These are phyloP conservation scores for Aethionema arabicum DNA, from an alignment of 345 rosid species.

Conservation along the genomic window DNA sequence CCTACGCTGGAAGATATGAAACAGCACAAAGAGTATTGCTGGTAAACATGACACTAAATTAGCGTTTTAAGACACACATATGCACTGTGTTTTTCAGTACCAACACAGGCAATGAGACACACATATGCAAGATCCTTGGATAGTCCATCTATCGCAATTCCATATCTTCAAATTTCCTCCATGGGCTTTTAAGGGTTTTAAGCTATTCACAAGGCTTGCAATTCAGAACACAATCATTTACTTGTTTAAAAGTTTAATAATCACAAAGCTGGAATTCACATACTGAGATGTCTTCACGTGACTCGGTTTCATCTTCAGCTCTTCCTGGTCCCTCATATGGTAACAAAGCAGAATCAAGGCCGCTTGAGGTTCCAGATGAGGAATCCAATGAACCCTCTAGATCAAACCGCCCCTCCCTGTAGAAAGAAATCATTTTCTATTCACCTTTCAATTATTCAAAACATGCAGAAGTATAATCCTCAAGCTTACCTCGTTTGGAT, in stretches of 20 bases:
- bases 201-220: conserved; percentile 7
- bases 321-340: conserved; percentile 18
- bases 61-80: conserved; percentile 5
- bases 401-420: conserved; percentile 33
- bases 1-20: conserved; percentile 10
- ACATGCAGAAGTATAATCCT: conserved; percentile 10
- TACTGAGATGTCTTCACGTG: conserved; percentile 29
- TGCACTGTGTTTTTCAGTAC: conserved; percentile 2
- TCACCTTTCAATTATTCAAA: conserved; percentile 3
- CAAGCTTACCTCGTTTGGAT: conserved; percentile 50
- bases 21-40: conserved; percentile 16
- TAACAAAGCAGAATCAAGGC: conserved; percentile 32
- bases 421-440: background rate
- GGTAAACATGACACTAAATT: background rate
- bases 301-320: conserved; percentile 11
- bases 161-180: background rate
- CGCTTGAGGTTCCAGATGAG: conserved; percentile 26
- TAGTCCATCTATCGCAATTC: background rate
- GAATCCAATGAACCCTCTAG: conserved; percentile 14
- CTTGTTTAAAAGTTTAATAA: background rate
- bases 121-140: conserved; percentile 3
- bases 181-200: conserved; percentile 4
- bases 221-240: background rate
- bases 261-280: conserved; percentile 17
- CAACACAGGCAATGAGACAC: background rate